Evolutionary conservation across 352 stramenopile species (phyloP).

Genomic region (Phytophthora agathidicida): DNA sequence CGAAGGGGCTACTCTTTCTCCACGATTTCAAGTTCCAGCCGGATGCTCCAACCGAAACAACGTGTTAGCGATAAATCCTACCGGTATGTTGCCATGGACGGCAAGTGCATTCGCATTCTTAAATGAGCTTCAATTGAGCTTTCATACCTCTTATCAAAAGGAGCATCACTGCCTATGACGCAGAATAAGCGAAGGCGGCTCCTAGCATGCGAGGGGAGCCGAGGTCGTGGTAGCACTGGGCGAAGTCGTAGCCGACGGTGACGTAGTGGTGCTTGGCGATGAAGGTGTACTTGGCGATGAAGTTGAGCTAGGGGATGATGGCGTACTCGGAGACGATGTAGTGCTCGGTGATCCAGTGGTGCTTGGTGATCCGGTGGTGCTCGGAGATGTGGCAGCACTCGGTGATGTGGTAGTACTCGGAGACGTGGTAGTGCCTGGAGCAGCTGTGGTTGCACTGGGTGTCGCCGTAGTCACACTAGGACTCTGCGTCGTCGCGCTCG

Average conservation of each 20-base stretch:
- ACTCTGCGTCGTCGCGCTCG: background rate
- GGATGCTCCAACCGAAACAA: no score
- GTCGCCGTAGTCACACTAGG: background rate
- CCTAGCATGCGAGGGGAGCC: conserved; percentile 17
- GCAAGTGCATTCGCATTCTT: no score
- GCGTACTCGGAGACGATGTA: background rate
- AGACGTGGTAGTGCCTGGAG: conserved; percentile 1
- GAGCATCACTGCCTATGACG: no score
- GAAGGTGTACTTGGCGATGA: background rate
- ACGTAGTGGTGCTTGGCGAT: background rate
- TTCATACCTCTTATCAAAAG: no score
- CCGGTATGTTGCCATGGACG: no score
- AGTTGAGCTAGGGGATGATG: background rate
- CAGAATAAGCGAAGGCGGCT: no score
- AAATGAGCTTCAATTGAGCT: no score
- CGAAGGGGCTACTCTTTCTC: no score
- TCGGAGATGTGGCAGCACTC: background rate
- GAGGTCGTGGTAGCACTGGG: conserved; percentile 10
- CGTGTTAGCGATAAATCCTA: no score
- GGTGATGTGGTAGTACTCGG: conserved; percentile 2
- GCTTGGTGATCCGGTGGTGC: conserved; percentile 6
- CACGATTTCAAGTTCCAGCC: no score
- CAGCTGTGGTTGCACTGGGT: background rate
- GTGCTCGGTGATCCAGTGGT: background rate
- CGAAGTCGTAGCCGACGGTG: conserved; percentile 2